Percentiles rank a stretch among this genome's conserved stretches.
These are phyloP conservation scores for Wickerhamiella hasegawae DNA, from an alignment of 805 yeast genomes.

Conservation along the genomic window DNA sequence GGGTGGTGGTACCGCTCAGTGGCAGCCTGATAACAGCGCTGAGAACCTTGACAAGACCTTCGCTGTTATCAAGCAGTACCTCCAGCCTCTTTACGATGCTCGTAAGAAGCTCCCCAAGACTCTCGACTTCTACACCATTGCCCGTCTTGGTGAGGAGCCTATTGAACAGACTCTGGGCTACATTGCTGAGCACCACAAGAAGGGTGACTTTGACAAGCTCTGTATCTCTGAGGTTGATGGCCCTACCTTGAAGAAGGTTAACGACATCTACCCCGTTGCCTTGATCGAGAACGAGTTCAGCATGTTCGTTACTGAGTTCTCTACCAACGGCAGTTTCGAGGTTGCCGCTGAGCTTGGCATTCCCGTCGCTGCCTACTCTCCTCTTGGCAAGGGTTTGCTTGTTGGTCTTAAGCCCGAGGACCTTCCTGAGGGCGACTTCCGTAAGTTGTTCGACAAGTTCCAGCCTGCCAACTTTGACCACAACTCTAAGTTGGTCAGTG, in stretches of 20 bases:
- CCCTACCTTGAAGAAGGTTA: conserved; percentile 43
- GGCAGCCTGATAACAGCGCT: conserved; percentile 34
- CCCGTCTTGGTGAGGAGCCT: conserved; percentile 44
- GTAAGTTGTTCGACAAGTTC: conserved; percentile 40
- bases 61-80: conserved; percentile 22
- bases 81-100: conserved; percentile 12
- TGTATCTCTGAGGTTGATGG: conserved; percentile 63
- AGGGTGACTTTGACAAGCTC: conserved; percentile 50
- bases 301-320: conserved; percentile 45
- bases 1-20: conserved; percentile 35
- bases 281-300: conserved; percentile 73
- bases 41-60: conserved; percentile 35
- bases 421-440: conserved; percentile 38
- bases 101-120: conserved; percentile 11
- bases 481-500: conserved; percentile 35
- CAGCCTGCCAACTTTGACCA: conserved; percentile 36
- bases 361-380: conserved; percentile 68
- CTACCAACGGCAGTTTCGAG: conserved; percentile 45
- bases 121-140: conserved; percentile 48
- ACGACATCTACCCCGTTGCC: conserved; percentile 36
- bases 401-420: conserved; percentile 40
- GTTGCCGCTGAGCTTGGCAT: conserved; percentile 41
- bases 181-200: conserved; percentile 30
- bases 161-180: conserved; percentile 42
- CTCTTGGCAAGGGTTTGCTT: conserved; percentile 64